Conservation (phyloP, 805 yeast species). For the Grigorovia humatica region DNA sequence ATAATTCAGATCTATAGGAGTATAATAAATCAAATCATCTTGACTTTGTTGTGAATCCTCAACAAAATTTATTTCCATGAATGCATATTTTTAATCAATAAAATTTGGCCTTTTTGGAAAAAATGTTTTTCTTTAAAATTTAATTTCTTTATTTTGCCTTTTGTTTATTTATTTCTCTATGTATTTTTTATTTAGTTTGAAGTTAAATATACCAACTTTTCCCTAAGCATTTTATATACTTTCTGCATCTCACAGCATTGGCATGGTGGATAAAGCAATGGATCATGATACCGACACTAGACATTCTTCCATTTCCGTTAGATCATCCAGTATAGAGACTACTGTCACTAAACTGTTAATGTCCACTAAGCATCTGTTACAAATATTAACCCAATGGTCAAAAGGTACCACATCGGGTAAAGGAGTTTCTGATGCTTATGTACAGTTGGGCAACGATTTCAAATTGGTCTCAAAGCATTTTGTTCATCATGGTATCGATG, state of each 20-base stretch:
- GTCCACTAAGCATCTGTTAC: conserved; percentile 82
- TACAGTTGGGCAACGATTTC: conserved; percentile 87
- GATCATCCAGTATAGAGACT: conserved; percentile 49
- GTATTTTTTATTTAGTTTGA: too few species aligned
- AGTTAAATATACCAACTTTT: too few species aligned
- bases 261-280: conserved; percentile 1
- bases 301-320: conserved; percentile 7
- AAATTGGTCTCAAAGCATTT: conserved; percentile 77
- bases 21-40: background rate
- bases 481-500: conserved; percentile 66
- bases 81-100: background rate
- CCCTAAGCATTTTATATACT: too few species aligned
- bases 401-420: conserved; percentile 64
- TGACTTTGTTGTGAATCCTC: background rate
- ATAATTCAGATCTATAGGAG: background rate
- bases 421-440: conserved; percentile 84
- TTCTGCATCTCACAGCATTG: background rate
- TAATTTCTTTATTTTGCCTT: background rate
- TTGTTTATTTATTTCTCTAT: too few species aligned
- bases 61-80: background rate
- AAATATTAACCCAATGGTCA: conserved; percentile 85
- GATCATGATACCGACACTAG: conserved; percentile 3
- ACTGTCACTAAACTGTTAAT: conserved; percentile 71
- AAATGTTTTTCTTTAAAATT: too few species aligned
- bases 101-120: too few species aligned